Percentiles rank a stretch among this genome's conserved stretches.
These are phyloP conservation scores for Epichloe aotearoae DNA, from an alignment of 2,329 filamentous ascomycete genomes.

Conservation along the genomic window DNA sequence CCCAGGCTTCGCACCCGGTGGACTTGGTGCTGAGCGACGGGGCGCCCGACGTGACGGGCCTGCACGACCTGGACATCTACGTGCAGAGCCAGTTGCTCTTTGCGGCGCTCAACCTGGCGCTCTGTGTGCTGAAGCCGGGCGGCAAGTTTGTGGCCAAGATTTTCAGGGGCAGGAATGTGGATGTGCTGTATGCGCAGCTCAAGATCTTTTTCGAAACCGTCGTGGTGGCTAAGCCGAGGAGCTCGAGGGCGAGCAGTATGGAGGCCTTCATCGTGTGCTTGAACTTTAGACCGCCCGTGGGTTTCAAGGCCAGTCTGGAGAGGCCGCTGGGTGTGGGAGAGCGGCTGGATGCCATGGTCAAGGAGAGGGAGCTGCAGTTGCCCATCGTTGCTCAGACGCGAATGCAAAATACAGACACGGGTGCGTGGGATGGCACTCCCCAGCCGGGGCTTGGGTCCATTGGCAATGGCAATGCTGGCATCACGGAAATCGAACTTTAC, in stretches of 20 bases:
- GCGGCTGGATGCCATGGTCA: slow-evolving; percentile 36
- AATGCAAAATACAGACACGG: slow-evolving; percentile 32
- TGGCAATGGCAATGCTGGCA: slow-evolving; percentile 16
- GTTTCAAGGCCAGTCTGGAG: slow-evolving; percentile 63
- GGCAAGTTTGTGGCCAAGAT: slow-evolving; percentile 98
- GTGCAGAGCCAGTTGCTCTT: slow-evolving; percentile 93
- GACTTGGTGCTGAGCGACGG: slow-evolving; percentile 93
- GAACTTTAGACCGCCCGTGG: slow-evolving; percentile 68
- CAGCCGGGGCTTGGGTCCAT: slow-evolving; percentile 8
- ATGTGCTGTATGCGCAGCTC: slow-evolving; percentile 84
- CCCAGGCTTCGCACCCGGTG: slow-evolving; percentile 54
- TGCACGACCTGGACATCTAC: slow-evolving; percentile 97
- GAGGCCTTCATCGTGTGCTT: slow-evolving; percentile 95
- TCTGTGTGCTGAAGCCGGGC: slow-evolving; percentile 83
- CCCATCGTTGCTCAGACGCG: slow-evolving; percentile 27
- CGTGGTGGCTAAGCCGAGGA: slow-evolving; percentile 83
- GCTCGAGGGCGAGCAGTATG: slow-evolving; percentile 88
- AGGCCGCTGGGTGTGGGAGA: slow-evolving; percentile 57
- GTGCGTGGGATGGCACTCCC: slow-evolving; percentile 28
- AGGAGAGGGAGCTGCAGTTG: slow-evolving; percentile 25
- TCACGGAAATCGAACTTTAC: slow-evolving; percentile 38
- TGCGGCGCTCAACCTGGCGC: slow-evolving; percentile 81
- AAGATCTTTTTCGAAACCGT: slow-evolving; percentile 80
- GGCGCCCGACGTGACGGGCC: slow-evolving; percentile 87
- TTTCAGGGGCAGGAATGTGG: slow-evolving; percentile 89